Conservation (phyloP, 352 stramenopile genomes). For the Phytophthora megakarya region DNA sequence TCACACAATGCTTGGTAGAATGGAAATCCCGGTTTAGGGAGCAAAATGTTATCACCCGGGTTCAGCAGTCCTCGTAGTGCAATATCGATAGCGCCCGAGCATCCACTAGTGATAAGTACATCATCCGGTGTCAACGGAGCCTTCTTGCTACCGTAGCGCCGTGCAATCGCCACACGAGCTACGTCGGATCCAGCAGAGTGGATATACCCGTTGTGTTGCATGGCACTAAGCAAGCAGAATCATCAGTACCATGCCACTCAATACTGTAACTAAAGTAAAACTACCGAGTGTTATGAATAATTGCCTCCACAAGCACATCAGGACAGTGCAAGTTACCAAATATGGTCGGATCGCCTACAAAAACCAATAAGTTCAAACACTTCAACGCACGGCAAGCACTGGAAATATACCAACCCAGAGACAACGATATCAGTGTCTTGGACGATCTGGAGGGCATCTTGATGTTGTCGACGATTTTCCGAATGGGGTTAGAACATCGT, state of each 20-base stretch:
- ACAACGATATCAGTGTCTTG: slow-evolving; percentile 93
- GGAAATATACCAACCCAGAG: slow-evolving; percentile 57
- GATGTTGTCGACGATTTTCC: slow-evolving; percentile 95
- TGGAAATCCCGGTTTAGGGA: slow-evolving; percentile 94
- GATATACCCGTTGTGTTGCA: slow-evolving; percentile 93
- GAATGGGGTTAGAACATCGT: slow-evolving; percentile 91
- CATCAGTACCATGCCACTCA: not conserved
- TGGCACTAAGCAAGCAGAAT: slow-evolving; percentile 44
- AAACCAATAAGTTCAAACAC: not conserved
- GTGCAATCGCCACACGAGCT: slow-evolving; percentile 90
- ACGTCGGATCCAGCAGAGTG: slow-evolving; percentile 89
- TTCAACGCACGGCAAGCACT: not conserved
- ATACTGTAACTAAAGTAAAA: too few species aligned
- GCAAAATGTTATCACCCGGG: slow-evolving; percentile 91
- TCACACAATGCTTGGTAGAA: slow-evolving; percentile 95
- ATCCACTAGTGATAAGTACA: slow-evolving; percentile 94
- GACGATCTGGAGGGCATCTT: slow-evolving; percentile 86
- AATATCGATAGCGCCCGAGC: slow-evolving; percentile 94
- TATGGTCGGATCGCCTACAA: slow-evolving; percentile 89
- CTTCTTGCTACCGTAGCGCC: slow-evolving; percentile 63
- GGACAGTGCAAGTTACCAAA: slow-evolving; percentile 93
- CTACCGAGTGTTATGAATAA: slow-evolving; percentile 71
- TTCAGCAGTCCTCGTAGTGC: slow-evolving; percentile 91
- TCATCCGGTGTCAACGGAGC: slow-evolving; percentile 87
- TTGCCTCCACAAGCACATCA: slow-evolving; percentile 82